Percentiles rank a stretch among this genome's conserved stretches.
Evolutionary conservation across 768 basidiomycete species (phyloP).

Genomic region (Xerocomellus amylosporus): DNA sequence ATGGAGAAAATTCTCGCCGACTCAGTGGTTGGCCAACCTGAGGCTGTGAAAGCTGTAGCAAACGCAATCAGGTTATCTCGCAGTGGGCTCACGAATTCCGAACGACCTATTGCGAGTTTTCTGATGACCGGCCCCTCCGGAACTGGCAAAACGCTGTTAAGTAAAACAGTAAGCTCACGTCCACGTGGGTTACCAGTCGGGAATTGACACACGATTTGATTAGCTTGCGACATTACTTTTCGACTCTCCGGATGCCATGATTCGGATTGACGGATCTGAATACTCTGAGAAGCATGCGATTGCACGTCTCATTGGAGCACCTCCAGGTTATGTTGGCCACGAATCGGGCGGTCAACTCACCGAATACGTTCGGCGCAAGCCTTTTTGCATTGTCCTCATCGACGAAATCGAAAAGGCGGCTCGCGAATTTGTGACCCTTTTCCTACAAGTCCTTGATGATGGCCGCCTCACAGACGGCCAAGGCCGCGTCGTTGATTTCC

Average conservation of each 20-base stretch:
- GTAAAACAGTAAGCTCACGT: slow-evolving; percentile 68
- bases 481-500: slow-evolving; percentile 84
- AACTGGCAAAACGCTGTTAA: slow-evolving; percentile 86
- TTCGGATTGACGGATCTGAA: slow-evolving; percentile 89
- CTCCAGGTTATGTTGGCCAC: slow-evolving; percentile 90
- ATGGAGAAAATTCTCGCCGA: slow-evolving; percentile 82
- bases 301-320: slow-evolving; percentile 65
- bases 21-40: slow-evolving; percentile 85
- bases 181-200: background rate
- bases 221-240: slow-evolving; percentile 88
- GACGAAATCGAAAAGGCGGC: slow-evolving; percentile 93
- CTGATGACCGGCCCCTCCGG: slow-evolving; percentile 90
- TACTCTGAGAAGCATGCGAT: slow-evolving; percentile 85
- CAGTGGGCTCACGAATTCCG: slow-evolving; percentile 87
- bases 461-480: slow-evolving; percentile 91
- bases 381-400: slow-evolving; percentile 82
- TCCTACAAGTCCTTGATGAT: slow-evolving; percentile 87
- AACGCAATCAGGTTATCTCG: slow-evolving; percentile 92
- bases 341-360: slow-evolving; percentile 89
- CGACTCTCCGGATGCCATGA: slow-evolving; percentile 88
- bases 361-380: slow-evolving; percentile 89
- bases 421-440: slow-evolving; percentile 67
- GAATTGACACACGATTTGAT: slow-evolving; percentile 3
- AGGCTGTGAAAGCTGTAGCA: slow-evolving; percentile 89
- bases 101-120: slow-evolving; percentile 89